phyloP scores from a whole-genome alignment of 345 rosid genomes.

The Pelargonium nanum region DNA sequence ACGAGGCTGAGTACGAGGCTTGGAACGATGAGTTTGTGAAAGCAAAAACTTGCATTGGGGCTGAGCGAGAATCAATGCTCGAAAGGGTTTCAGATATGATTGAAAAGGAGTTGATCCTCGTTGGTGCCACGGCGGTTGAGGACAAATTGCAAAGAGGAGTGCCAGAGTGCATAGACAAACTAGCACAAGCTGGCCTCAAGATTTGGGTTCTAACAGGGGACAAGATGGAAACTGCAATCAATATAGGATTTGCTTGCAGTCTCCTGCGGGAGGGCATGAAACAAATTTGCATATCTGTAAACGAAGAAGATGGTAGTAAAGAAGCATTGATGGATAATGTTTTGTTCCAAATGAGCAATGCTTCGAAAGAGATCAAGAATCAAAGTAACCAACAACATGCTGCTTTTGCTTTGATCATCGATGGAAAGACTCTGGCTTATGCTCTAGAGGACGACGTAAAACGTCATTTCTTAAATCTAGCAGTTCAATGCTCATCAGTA shows the following conservation, averaged over 20 bases:
- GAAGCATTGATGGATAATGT: neutral
- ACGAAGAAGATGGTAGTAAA: neutral
- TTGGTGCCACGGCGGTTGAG: conserved; percentile 18
- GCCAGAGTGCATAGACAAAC: conserved; percentile 12
- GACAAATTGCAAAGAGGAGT: conserved; percentile 18
- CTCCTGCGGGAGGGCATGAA: neutral
- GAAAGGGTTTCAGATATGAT: conserved; percentile 9
- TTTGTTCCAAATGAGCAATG: neutral
- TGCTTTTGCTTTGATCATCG: neutral
- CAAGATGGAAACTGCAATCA: conserved; percentile 17
- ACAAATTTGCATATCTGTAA: neutral
- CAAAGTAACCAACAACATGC: neutral
- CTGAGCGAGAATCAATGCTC: conserved; percentile 10
- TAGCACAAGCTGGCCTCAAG: conserved; percentile 13
- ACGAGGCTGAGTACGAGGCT: conserved; percentile 6
- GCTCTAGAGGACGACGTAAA: neutral
- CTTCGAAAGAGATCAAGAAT: neutral
- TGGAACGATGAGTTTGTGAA: conserved; percentile 8
- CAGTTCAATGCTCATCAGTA: neutral
- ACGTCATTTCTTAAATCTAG: neutral
- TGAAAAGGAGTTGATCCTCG: conserved; percentile 7
- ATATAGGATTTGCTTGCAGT: conserved; percentile 10
- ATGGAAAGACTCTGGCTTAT: neutral
- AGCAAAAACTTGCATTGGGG: conserved; percentile 8
- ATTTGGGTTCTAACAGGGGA: conserved; percentile 20